These are phyloP conservation scores for Aspergillus leporis DNA, from an alignment of 495 filamentous ascomycete species.

Conservation along the genomic window DNA sequence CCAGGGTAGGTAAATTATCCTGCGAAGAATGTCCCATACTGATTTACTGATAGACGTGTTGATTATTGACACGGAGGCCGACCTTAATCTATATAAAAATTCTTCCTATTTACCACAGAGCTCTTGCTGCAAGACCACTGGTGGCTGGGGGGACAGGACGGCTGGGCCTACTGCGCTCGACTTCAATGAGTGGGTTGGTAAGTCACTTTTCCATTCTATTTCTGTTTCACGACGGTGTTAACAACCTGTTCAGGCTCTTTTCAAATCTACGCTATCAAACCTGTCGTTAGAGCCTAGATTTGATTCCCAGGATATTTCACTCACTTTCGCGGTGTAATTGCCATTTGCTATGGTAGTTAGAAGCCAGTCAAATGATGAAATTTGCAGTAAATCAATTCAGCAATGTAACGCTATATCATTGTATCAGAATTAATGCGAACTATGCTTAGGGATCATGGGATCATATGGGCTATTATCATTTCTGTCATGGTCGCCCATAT, in stretches of 20 bases:
- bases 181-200: conserved; percentile 29
- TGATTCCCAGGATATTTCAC: too few relatives aligned
- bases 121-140: conserved; percentile 7
- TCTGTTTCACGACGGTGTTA: neutral
- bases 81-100: conserved; percentile 56
- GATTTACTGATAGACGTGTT: conserved; percentile 37
- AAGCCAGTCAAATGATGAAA: too few relatives aligned
- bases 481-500: neutral
- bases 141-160: neutral
- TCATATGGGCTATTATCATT: conserved; percentile 1
- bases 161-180: conserved; percentile 11
- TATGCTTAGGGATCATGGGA: neutral
- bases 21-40: neutral
- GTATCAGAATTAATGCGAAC: neutral
- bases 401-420: neutral
- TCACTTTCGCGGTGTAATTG: too few relatives aligned
- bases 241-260: conserved; percentile 16
- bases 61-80: conserved; percentile 49
- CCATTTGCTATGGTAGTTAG: too few relatives aligned
- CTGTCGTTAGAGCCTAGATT: neutral
- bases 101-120: conserved; percentile 15
- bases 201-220: conserved; percentile 5
- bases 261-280: conserved; percentile 20
- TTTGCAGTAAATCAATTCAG: too few relatives aligned
- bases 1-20: conserved; percentile 30